Percentiles rank a stretch among this genome's conserved stretches.
phyloP scores from a whole-genome alignment of 768 basidiomycete genomes.

The Leccinum ochraceum region DNA sequence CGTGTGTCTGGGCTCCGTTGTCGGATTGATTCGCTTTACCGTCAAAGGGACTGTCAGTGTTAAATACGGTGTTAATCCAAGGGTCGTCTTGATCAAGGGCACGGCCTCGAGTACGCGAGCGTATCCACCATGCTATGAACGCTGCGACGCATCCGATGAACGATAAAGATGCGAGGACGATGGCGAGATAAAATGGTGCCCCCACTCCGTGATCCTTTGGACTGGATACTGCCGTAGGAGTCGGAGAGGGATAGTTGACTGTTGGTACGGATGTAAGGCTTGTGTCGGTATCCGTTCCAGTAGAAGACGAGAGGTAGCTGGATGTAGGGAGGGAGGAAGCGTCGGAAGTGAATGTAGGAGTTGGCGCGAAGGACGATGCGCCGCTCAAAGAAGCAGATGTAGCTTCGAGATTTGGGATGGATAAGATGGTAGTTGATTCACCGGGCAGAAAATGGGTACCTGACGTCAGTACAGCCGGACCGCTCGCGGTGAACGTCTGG shows the following conservation, averaged over 20 bases:
- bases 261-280: conserved; percentile 27
- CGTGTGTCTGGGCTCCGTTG: conserved; percentile 1
- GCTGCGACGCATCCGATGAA: conserved; percentile 46
- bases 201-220: conserved; percentile 27
- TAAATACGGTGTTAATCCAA: conserved; percentile 25
- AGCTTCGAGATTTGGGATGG: conserved; percentile 21
- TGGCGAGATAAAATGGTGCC: conserved; percentile 50
- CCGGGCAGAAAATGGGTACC: conserved; percentile 3
- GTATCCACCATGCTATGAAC: conserved; percentile 51
- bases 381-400: conserved; percentile 14
- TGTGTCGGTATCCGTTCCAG: conserved; percentile 20
- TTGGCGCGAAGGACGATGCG: conserved; percentile 3
- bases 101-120: conserved; percentile 39
- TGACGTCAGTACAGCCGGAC: conserved; percentile 2
- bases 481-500: conserved; percentile 13
- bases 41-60: conserved; percentile 3
- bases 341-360: conserved; percentile 1
- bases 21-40: background rate
- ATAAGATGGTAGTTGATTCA: conserved; percentile 6
- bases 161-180: conserved; percentile 49
- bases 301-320: conserved; percentile 5
- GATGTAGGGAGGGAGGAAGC: conserved; percentile 10
- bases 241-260: conserved; percentile 24
- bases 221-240: conserved; percentile 21
- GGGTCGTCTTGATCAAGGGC: conserved; percentile 35